Conservation (phyloP, 768 basidiomycete species). For the Hericium erinaceus region DNA sequence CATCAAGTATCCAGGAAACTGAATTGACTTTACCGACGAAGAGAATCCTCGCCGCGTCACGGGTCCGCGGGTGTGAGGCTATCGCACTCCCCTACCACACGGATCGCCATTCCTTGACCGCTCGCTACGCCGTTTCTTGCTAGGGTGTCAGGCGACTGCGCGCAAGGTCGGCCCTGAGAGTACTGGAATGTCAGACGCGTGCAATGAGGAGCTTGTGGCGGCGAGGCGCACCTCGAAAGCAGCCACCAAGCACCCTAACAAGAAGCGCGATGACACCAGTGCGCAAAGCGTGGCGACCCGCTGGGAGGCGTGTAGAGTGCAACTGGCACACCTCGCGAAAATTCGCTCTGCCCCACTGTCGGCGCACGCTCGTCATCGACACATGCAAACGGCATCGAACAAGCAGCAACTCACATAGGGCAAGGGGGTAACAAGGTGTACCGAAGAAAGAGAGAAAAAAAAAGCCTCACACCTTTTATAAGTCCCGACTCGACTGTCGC, state of each 20-base stretch:
- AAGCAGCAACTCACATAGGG: too few species aligned
- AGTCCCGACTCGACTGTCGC: neutral
- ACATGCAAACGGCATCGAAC: too few species aligned
- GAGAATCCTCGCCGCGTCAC: too few species aligned
- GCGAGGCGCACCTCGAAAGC: neutral
- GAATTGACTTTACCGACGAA: too few species aligned
- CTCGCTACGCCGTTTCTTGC: slow-evolving; percentile 3
- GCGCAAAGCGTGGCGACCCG: slow-evolving; percentile 6
- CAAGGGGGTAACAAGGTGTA: too few species aligned
- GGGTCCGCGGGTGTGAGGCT: neutral
- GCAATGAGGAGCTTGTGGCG: too few species aligned
- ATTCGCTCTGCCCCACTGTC: too few species aligned
- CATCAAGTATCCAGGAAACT: too few species aligned
- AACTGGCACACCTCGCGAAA: neutral
- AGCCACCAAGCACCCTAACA: slow-evolving; percentile 2
- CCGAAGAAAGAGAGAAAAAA: too few species aligned
- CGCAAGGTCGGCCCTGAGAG: neutral
- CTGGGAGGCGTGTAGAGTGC: slow-evolving; percentile 1
- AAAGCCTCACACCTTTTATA: too few species aligned
- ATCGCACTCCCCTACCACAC: neutral
- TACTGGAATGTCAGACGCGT: too few species aligned
- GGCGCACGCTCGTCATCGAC: too few species aligned
- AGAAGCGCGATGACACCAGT: slow-evolving; percentile 9
- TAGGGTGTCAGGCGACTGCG: neutral
- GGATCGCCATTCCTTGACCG: slow-evolving; percentile 1